phyloP scores from a whole-genome alignment of 1,284 basidiomycete species.

The Serendipita sp. region DNA sequence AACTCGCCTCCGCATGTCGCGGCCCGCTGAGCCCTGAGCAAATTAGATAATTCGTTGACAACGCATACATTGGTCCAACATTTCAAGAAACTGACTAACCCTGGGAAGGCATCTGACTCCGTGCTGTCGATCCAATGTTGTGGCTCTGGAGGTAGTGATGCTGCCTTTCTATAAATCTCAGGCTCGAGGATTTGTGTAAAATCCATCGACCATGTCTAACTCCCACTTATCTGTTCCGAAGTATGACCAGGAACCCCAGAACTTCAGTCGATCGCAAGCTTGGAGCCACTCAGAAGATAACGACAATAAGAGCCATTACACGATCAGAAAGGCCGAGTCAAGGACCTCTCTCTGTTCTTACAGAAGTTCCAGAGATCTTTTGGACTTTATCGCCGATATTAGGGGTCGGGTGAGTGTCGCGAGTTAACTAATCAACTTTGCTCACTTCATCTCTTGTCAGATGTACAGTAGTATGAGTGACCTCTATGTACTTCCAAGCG shows the following conservation, averaged over 20 bases:
- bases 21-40: no score
- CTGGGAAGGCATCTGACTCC: no score
- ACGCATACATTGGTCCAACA: no score
- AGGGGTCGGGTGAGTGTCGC: not conserved
- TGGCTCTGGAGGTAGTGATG: no score
- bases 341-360: slow-evolving; percentile 1
- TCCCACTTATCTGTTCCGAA: not conserved
- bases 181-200: no score
- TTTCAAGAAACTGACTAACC: no score
- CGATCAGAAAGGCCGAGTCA: not conserved
- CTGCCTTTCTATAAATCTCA: no score
- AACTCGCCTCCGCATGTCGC: no score
- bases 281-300: not conserved
- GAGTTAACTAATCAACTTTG: not conserved
- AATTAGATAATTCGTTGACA: no score
- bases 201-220: no score
- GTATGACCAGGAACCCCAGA: not conserved
- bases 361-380: not conserved
- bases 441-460: not conserved
- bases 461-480: not conserved
- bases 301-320: not conserved
- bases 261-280: slow-evolving; percentile 1
- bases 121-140: no score
- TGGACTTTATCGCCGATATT: not conserved
- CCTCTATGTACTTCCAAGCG: slow-evolving; percentile 1